Evolutionary conservation across 202 grass and related monocot genomes (phyloP).

Genomic region (Tripidium arundinaceum): DNA sequence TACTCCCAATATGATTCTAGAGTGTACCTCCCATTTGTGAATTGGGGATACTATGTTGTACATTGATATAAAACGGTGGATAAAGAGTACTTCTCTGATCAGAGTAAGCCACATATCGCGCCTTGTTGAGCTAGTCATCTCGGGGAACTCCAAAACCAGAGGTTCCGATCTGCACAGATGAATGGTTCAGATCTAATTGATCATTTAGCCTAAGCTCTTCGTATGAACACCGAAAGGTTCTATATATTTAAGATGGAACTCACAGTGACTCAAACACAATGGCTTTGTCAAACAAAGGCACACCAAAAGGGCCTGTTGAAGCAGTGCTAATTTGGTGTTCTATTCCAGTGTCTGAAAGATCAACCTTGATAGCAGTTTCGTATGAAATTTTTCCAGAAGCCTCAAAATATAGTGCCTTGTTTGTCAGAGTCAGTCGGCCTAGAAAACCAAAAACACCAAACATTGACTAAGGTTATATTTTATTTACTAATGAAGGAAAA

Average conservation of each 20-base stretch:
- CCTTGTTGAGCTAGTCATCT: conserved; percentile 89
- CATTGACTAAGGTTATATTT: neutral
- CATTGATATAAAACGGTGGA: conserved; percentile 69
- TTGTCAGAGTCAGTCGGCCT: conserved; percentile 84
- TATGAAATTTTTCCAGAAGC: conserved; percentile 66
- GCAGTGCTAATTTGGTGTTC: conserved; percentile 64
- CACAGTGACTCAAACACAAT: conserved; percentile 76
- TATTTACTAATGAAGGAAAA: neutral
- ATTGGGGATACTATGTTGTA: conserved; percentile 58
- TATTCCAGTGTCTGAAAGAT: conserved; percentile 54
- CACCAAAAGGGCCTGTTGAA: conserved; percentile 87
- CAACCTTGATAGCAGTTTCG: conserved; percentile 57
- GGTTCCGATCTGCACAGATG: conserved; percentile 62
- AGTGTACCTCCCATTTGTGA: conserved; percentile 67
- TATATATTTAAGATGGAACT: conserved; percentile 34
- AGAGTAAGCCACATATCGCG: conserved; percentile 86
- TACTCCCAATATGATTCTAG: conserved; percentile 69
- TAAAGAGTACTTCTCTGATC: conserved; percentile 66
- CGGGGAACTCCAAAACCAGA: conserved; percentile 81
- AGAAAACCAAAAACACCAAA: conserved; percentile 2
- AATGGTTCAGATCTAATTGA: conserved; percentile 18
- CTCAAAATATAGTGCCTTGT: conserved; percentile 88
- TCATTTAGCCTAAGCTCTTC: neutral
- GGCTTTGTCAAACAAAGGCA: conserved; percentile 87
- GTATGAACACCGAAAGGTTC: neutral